Evolutionary conservation across 495 filamentous ascomycete species (phyloP).

Genomic region (Penicillium canescens): DNA sequence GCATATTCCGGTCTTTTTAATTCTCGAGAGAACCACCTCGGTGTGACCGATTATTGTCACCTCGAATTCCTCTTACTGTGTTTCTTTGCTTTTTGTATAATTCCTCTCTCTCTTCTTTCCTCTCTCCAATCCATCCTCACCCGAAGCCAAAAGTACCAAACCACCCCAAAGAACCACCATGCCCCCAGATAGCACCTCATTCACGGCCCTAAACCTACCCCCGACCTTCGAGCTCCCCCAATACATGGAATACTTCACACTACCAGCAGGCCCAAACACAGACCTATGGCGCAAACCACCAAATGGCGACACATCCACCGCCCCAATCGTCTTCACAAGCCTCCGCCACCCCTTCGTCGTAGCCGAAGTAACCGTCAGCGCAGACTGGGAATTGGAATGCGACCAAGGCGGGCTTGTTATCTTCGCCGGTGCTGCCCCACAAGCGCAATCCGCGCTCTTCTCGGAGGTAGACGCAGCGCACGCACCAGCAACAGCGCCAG

Average conservation of each 20-base stretch:
- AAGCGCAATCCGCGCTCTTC: slow-evolving; percentile 23
- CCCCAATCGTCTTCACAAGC: slow-evolving; percentile 58
- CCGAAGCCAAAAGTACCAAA: background rate
- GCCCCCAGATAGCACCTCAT: slow-evolving; percentile 52
- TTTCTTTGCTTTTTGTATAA: background rate
- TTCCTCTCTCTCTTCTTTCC: background rate
- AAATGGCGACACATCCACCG: slow-evolving; percentile 54
- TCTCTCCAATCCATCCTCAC: background rate
- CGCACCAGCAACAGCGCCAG: slow-evolving; percentile 7
- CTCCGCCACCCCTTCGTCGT: slow-evolving; percentile 54
- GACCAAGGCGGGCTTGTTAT: slow-evolving; percentile 74
- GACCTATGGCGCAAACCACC: slow-evolving; percentile 56
- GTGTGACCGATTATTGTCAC: background rate
- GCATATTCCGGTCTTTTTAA: background rate
- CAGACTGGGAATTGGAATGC: slow-evolving; percentile 62
- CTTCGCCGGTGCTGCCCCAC: slow-evolving; percentile 70
- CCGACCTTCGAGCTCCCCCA: slow-evolving; percentile 45
- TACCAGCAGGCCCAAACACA: slow-evolving; percentile 57
- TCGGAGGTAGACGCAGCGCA: slow-evolving; percentile 19
- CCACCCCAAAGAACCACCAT: slow-evolving; percentile 22
- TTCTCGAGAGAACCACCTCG: background rate
- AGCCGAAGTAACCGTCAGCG: slow-evolving; percentile 59
- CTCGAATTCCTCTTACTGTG: no score
- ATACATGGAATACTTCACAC: slow-evolving; percentile 59
- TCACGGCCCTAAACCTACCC: slow-evolving; percentile 53